Evolutionary conservation across 441 rosid species (phyloP), one percentile per base, ranked within the genome.

Genomic region (Populus hybrid): DNA sequence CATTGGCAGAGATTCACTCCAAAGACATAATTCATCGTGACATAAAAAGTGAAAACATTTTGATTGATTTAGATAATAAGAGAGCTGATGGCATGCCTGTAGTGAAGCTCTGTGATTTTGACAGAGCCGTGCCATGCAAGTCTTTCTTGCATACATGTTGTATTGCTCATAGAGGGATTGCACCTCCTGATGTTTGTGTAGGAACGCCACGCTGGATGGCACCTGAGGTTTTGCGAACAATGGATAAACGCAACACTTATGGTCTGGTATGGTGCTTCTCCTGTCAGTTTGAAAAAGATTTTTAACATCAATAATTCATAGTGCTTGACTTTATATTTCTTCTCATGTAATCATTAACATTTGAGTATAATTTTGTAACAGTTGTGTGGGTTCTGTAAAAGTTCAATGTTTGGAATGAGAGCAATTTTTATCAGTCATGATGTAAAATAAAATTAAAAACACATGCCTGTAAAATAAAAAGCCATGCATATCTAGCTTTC

Each of bases 141-240:
- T 92, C 99, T 74, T 85, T 76, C 80, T 74, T 89, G 83, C 99
- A 94, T 79, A 83, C 86, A 0, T 94, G 98, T 67, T 94, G 98
- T 80, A 91, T 96, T 82, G 91, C 89, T 65, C 98, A 96, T 79
- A 75, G 79, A 8, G 99, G 98, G 54, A 82, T 91, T 76, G 92
- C 92, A 68, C 94, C 96, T 74, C 92, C 98, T 14, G 83, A 91
- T 78, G 77, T 86, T 74, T 96, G 99, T 88, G 98, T 96, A 67
- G 99, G 98, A 81, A 96, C 98, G 3, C 98, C 99, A 4, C 91
- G 98, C 11, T 94, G 99, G 98, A 94, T 96, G 97, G 98, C 98
- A 71, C 99, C 99, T 10, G 99, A 96, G 86, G 98, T 96, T 81
- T 79, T 94, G 61, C 86, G 70, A 76, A 87, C 98, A 70, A 91